These are phyloP conservation scores for Hyphopichia burtonii DNA, from an alignment of 1,139 yeast genomes.

Conservation along the genomic window DNA sequence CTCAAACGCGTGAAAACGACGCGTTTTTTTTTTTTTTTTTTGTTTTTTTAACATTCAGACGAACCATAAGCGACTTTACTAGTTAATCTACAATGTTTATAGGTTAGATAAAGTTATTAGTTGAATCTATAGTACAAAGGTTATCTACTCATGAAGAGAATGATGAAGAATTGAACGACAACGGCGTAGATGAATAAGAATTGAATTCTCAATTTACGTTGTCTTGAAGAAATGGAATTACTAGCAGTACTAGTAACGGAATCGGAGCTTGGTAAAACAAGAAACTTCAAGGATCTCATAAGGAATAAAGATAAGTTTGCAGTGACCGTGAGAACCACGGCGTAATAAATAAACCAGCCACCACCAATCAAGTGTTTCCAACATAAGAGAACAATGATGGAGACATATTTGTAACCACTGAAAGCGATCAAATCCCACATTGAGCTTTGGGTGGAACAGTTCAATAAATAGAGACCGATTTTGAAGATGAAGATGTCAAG, in stretches of 20 bases:
- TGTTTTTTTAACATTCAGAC: not conserved
- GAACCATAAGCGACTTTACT: no score
- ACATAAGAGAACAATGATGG: constrained; percentile 57
- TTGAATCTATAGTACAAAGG: not conserved
- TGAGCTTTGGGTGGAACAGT: constrained; percentile 52
- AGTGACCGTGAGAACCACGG: constrained; percentile 41
- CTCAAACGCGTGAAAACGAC: not conserved
- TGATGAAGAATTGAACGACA: constrained; percentile 63
- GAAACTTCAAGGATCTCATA: constrained; percentile 79
- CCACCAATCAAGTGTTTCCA: constrained; percentile 41
- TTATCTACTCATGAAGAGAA: constrained; percentile 37
- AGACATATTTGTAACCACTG: constrained; percentile 93
- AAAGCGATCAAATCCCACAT: constrained; percentile 85
- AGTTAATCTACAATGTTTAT: no score
- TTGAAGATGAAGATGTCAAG: constrained; percentile 58
- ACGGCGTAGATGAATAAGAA: constrained; percentile 86
- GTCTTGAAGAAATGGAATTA: constrained; percentile 59
- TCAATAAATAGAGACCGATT: constrained; percentile 44
- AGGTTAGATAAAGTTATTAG: no score
- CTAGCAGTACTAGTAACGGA: constrained; percentile 39
- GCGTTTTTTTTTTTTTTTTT: not conserved
- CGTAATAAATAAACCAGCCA: constrained; percentile 38
- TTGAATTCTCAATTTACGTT: constrained; percentile 80
- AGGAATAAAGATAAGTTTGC: constrained; percentile 65
- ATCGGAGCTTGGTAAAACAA: constrained; percentile 61